These are phyloP conservation scores for Phytophthora tubulina DNA, from an alignment of 352 stramenopile genomes.

Conservation along the genomic window DNA sequence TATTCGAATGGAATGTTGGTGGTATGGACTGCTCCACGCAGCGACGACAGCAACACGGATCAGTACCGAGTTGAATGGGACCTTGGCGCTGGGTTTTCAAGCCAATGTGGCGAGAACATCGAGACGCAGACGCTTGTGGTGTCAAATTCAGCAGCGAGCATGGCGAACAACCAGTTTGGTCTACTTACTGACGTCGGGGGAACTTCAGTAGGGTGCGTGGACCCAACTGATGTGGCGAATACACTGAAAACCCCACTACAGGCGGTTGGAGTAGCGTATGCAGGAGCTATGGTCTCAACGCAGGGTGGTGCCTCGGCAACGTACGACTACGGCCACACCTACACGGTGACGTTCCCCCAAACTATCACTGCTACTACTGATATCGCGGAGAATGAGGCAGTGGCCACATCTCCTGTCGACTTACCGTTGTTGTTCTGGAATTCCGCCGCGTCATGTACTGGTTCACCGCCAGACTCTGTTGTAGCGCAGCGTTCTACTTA, in stretches of 20 bases:
- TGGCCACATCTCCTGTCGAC: slow-evolving; percentile 49
- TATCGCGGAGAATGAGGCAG: slow-evolving; percentile 33
- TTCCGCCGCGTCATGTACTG: slow-evolving; percentile 37
- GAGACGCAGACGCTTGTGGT: slow-evolving; percentile 76
- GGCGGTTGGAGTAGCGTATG: slow-evolving; percentile 40
- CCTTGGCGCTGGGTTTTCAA: slow-evolving; percentile 86
- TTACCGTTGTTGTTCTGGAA: slow-evolving; percentile 55
- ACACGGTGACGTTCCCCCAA: slow-evolving; percentile 63
- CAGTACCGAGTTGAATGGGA: slow-evolving; percentile 97
- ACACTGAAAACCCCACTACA: slow-evolving; percentile 44
- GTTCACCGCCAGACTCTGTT: slow-evolving; percentile 29
- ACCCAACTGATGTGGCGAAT: background rate
- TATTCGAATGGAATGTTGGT: slow-evolving; percentile 54
- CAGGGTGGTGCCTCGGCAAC: slow-evolving; percentile 62
- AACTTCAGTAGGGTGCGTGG: slow-evolving; percentile 18
- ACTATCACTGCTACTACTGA: slow-evolving; percentile 42
- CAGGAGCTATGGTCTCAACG: slow-evolving; percentile 36
- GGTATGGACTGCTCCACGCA: slow-evolving; percentile 83
- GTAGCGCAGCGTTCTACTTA: slow-evolving; percentile 50
- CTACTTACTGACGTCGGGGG: slow-evolving; percentile 18
- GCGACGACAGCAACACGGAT: slow-evolving; percentile 74
- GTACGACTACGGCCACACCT: slow-evolving; percentile 83
- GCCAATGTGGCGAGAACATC: slow-evolving; percentile 70
- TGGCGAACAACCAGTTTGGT: slow-evolving; percentile 16
- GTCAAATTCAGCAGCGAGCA: slow-evolving; percentile 2